Evolutionary conservation across 1,284 basidiomycete genomes (phyloP).

Genomic region (Ceratobasidium sp.): DNA sequence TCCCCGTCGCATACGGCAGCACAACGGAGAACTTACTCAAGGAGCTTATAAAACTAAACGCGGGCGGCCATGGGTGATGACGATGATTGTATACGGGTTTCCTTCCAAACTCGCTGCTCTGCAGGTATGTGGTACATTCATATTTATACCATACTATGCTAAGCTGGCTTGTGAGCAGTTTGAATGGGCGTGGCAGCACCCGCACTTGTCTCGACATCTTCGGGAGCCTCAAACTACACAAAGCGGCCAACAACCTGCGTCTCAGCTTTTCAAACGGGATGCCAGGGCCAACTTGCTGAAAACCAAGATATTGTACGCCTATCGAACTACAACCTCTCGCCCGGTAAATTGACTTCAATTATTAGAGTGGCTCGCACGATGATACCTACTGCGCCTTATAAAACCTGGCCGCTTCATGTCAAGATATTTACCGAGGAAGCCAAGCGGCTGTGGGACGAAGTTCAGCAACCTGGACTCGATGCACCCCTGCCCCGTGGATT

Average conservation of each 20-base stretch:
- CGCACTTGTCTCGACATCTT: slow-evolving; percentile 69
- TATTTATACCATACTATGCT: background rate
- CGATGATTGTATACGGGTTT: slow-evolving; percentile 89
- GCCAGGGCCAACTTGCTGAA: slow-evolving; percentile 39
- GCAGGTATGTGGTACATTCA: slow-evolving; percentile 59
- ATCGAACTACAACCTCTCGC: background rate
- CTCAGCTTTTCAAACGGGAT: slow-evolving; percentile 48
- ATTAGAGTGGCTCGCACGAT: slow-evolving; percentile 53
- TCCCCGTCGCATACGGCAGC: slow-evolving; percentile 66
- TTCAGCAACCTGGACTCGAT: slow-evolving; percentile 50
- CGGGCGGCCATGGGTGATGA: slow-evolving; percentile 89
- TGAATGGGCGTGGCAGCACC: slow-evolving; percentile 84
- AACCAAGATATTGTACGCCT: slow-evolving; percentile 47
- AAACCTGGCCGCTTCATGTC: slow-evolving; percentile 50
- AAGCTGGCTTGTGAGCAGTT: slow-evolving; percentile 56
- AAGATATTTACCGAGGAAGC: slow-evolving; percentile 49
- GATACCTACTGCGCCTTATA: slow-evolving; percentile 47
- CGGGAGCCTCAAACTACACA: slow-evolving; percentile 52
- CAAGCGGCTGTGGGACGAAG: slow-evolving; percentile 55
- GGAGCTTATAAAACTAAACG: slow-evolving; percentile 81
- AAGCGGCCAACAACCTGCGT: slow-evolving; percentile 3
- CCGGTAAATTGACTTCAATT: background rate
- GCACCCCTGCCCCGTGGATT: slow-evolving; percentile 65
- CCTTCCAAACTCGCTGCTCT: slow-evolving; percentile 86
- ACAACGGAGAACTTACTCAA: slow-evolving; percentile 83